phyloP scores from a whole-genome alignment of 2,329 filamentous ascomycete species.

The Ophiostoma quercus region DNA sequence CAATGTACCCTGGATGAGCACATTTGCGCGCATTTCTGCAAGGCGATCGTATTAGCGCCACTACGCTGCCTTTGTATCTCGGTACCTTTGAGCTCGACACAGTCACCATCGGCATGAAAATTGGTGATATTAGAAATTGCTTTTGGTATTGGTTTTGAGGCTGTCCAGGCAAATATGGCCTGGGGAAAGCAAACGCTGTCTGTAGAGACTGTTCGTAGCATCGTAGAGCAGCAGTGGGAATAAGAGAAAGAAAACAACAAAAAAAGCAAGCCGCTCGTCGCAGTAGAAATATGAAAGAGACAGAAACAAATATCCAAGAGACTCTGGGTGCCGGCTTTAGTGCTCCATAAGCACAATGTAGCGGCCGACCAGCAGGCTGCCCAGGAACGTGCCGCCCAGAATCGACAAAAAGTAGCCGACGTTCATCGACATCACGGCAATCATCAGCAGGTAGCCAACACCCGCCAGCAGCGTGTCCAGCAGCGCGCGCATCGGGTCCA shows the following conservation, averaged over 20 bases:
- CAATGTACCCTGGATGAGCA: constrained; percentile 23
- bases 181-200: not conserved
- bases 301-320: not conserved
- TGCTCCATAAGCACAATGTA: constrained; percentile 53
- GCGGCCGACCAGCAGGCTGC: constrained; percentile 73
- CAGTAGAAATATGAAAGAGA: not conserved
- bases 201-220: not conserved
- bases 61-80: constrained; percentile 8
- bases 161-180: not conserved
- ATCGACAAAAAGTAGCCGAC: constrained; percentile 73
- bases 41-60: constrained; percentile 21
- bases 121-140: too few species aligned
- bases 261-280: constrained; percentile 13
- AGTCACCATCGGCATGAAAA: too few species aligned
- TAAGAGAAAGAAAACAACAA: not conserved
- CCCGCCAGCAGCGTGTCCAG: constrained; percentile 69
- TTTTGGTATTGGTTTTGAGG: not conserved
- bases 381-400: constrained; percentile 73
- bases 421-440: constrained; percentile 83
- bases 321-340: constrained; percentile 28
- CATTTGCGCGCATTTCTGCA: constrained; percentile 28
- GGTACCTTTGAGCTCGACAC: not conserved
- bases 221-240: not conserved
- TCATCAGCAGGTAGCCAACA: constrained; percentile 85
- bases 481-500: constrained; percentile 67